Conservation (phyloP, 495 filamentous ascomycete species). For the Trichocladium antarcticum region DNA sequence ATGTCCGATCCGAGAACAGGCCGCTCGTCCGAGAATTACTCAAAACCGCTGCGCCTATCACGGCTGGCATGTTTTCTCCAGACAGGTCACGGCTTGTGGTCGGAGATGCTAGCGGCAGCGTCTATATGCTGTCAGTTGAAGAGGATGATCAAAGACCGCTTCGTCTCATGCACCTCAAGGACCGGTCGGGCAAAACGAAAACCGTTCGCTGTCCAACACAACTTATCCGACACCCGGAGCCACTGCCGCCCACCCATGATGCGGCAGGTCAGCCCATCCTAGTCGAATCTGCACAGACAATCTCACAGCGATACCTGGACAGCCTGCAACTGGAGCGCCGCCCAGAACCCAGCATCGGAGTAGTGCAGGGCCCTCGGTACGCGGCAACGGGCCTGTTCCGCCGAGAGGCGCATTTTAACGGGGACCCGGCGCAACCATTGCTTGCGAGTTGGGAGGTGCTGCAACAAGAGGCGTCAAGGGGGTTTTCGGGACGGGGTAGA, state of each 20-base stretch:
- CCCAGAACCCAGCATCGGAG: slow-evolving; percentile 31
- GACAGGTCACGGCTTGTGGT: slow-evolving; percentile 62
- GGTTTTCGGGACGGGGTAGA: not conserved
- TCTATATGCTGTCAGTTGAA: slow-evolving; percentile 54
- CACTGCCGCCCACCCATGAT: slow-evolving; percentile 24
- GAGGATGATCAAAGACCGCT: slow-evolving; percentile 21
- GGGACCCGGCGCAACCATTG: slow-evolving; percentile 26
- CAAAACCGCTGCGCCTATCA: slow-evolving; percentile 41
- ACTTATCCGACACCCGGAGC: slow-evolving; percentile 36
- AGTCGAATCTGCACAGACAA: slow-evolving; percentile 11
- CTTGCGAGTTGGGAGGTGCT: slow-evolving; percentile 17
- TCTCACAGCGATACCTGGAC: slow-evolving; percentile 22
- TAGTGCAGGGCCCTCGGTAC: slow-evolving; percentile 38
- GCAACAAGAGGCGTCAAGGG: slow-evolving; percentile 20
- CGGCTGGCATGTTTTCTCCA: slow-evolving; percentile 58
- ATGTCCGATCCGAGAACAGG: slow-evolving; percentile 45
- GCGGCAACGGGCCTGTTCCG: slow-evolving; percentile 27
- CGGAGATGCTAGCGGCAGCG: slow-evolving; percentile 61
- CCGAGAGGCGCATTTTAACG: slow-evolving; percentile 31
- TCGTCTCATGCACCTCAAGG: slow-evolving; percentile 14
- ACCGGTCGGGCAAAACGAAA: slow-evolving; percentile 8
- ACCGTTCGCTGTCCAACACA: slow-evolving; percentile 30
- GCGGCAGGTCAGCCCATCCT: slow-evolving; percentile 9
- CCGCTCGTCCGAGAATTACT: slow-evolving; percentile 53
- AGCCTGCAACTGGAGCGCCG: slow-evolving; percentile 23